Percentiles rank a stretch among this genome's conserved stretches.
Conservation (phyloP, 768 basidiomycete genomes). For the Kwoniella heveanensis region DNA sequence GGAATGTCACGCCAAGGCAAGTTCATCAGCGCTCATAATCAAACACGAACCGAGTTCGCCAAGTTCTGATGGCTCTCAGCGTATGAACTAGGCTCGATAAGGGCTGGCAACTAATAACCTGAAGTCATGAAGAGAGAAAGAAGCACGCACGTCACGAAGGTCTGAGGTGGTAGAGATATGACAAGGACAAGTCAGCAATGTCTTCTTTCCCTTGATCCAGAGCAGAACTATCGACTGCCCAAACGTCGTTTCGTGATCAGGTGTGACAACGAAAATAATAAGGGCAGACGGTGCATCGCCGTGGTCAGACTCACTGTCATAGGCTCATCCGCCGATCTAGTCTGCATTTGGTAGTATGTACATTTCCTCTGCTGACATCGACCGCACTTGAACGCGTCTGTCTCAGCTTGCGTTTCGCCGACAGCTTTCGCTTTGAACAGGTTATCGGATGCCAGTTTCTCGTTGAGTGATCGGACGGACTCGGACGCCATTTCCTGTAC, state of each 20-base stretch:
- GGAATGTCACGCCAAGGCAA: too few species aligned
- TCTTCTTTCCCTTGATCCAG: background rate
- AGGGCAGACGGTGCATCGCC: too few species aligned
- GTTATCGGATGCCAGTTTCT: constrained; percentile 79
- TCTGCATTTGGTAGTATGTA: constrained; percentile 93
- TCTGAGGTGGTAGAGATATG: constrained; percentile 59
- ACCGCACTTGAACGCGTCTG: constrained; percentile 94
- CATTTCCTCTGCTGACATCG: constrained; percentile 83
- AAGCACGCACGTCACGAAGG: constrained; percentile 78
- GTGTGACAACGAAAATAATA: too few species aligned
- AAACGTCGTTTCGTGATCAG: too few species aligned
- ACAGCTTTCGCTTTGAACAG: constrained; percentile 89
- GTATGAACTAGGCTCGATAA: too few species aligned
- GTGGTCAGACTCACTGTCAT: constrained; percentile 91
- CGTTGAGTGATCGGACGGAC: constrained; percentile 80
- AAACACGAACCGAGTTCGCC: too few species aligned
- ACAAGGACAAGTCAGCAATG: background rate
- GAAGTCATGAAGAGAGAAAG: constrained; percentile 4
- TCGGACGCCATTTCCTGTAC: constrained; percentile 94
- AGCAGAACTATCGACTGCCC: too few species aligned
- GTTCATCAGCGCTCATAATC: too few species aligned
- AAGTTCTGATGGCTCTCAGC: too few species aligned
- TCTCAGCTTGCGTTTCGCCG: constrained; percentile 70
- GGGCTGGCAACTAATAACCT: too few species aligned
- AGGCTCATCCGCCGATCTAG: constrained; percentile 95